Percentiles rank a stretch among this genome's conserved stretches.
Evolutionary conservation across 495 filamentous ascomycete genomes (phyloP).

Genomic region (Penicillium pulvis): DNA sequence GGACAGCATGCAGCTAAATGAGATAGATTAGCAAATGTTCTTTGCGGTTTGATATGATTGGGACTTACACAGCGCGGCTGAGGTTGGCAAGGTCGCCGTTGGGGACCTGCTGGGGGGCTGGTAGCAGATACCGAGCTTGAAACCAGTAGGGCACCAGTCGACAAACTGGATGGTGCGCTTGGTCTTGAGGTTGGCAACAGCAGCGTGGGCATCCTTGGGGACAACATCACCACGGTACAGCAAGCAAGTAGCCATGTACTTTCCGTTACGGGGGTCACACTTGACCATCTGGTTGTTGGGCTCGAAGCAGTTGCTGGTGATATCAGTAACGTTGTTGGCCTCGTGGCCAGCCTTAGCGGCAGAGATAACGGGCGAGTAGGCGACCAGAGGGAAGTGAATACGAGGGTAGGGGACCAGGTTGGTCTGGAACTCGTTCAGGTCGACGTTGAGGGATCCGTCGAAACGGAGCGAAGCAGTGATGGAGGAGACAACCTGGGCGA

Average conservation of each 20-base stretch:
- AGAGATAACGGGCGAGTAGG: slow-evolving; percentile 93
- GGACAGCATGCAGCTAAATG: slow-evolving; percentile 89
- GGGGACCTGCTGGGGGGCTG: slow-evolving; percentile 91
- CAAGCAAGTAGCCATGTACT: slow-evolving; percentile 99
- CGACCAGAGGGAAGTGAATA: slow-evolving; percentile 98
- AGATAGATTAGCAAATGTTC: slow-evolving; percentile 22
- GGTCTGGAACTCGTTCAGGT: slow-evolving; percentile 99
- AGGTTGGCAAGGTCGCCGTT: slow-evolving; percentile 97
- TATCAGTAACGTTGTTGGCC: slow-evolving; percentile 69
- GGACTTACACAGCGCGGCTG: slow-evolving; percentile 91
- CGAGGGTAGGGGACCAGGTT: slow-evolving; percentile 98
- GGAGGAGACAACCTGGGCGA: slow-evolving; percentile 97
- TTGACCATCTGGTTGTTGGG: slow-evolving; percentile 97
- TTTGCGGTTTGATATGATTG: background rate
- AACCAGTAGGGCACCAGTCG: slow-evolving; percentile 99
- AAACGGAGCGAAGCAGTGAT: slow-evolving; percentile 98
- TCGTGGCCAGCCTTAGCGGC: slow-evolving; percentile 93
- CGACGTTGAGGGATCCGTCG: slow-evolving; percentile 98
- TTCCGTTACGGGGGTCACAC: slow-evolving; percentile 97
- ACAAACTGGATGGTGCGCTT: slow-evolving; percentile 99
- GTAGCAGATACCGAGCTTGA: slow-evolving; percentile 99
- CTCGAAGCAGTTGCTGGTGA: slow-evolving; percentile 72
- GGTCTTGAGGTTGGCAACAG: slow-evolving; percentile 94
- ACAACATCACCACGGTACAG: slow-evolving; percentile 98
- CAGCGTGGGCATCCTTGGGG: slow-evolving; percentile 88